These are phyloP conservation scores for Exidia glandulosa DNA, from an alignment of 768 basidiomycete genomes.

Conservation along the genomic window DNA sequence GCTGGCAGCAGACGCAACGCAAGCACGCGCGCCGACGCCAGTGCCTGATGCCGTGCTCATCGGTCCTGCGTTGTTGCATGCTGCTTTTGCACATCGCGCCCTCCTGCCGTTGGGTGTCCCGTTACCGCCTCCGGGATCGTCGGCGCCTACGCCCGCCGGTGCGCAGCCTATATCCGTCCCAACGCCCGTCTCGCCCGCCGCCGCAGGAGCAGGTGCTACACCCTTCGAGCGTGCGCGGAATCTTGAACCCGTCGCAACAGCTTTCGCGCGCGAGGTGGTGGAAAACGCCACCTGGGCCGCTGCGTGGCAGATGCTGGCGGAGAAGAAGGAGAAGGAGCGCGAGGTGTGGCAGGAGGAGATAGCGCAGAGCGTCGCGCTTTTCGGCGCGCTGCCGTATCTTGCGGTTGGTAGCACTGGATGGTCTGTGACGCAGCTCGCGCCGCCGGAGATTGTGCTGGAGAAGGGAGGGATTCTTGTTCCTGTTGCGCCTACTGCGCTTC, in stretches of 20 bases:
- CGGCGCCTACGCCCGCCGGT: constrained; percentile 30
- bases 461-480: constrained; percentile 64
- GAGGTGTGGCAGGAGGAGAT: neutral
- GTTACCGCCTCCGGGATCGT: constrained; percentile 48
- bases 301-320: constrained; percentile 33
- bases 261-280: constrained; percentile 56
- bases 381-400: constrained; percentile 15
- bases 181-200: constrained; percentile 78
- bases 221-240: constrained; percentile 55
- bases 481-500: constrained; percentile 53
- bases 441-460: constrained; percentile 52
- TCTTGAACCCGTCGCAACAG: constrained; percentile 54
- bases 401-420: neutral
- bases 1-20: constrained; percentile 5
- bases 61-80: constrained; percentile 56
- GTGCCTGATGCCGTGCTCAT: constrained; percentile 59
- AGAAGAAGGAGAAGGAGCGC: constrained; percentile 1
- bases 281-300: constrained; percentile 63
- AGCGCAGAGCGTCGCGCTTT: constrained; percentile 20
- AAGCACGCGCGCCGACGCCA: constrained; percentile 55
- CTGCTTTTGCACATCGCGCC: constrained; percentile 52
- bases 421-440: constrained; percentile 22
- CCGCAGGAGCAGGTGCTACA: constrained; percentile 38
- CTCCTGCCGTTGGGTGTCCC: constrained; percentile 54
- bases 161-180: constrained; percentile 44